phyloP scores from a whole-genome alignment of 371 early-diverging fungal species.

The Circinella umbellata region DNA sequence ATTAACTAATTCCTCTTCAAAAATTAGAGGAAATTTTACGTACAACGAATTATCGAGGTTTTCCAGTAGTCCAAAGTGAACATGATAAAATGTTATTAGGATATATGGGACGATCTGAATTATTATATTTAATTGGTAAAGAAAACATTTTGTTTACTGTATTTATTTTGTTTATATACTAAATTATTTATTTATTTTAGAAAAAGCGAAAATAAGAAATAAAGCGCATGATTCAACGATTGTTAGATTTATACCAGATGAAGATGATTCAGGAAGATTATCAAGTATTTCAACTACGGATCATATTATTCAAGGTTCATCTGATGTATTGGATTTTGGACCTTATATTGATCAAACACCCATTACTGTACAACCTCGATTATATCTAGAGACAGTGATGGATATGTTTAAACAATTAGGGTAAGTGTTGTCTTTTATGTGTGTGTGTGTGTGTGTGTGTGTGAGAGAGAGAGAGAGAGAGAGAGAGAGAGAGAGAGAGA shows the following conservation, averaged over 20 bases:
- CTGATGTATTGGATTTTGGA: conserved; percentile 72
- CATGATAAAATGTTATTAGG: conserved; percentile 77
- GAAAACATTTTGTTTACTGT: too few species aligned
- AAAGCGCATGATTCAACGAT: conserved; percentile 57
- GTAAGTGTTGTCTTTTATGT: conserved; percentile 21
- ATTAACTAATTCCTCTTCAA: too few species aligned
- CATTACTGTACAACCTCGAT: conserved; percentile 77
- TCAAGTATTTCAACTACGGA: conserved; percentile 26
- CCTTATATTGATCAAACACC: conserved; percentile 87
- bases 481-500: too few species aligned
- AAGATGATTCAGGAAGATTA: conserved; percentile 36
- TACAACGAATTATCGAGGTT: conserved; percentile 71
- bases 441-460: too few species aligned
- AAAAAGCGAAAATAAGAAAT: conserved; percentile 53
- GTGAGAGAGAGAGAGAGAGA: too few species aligned
- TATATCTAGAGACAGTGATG: conserved; percentile 86
- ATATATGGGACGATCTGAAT: conserved; percentile 77
- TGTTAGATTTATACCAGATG: conserved; percentile 61
- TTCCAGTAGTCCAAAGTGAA: conserved; percentile 82
- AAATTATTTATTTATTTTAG: conserved; percentile 20
- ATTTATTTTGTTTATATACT: not conserved
- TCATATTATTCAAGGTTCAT: conserved; percentile 37
- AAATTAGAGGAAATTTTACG: conserved; percentile 54
- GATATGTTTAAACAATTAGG: conserved; percentile 95
- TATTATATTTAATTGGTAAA: conserved; percentile 73